These are phyloP conservation scores for Penicillium fuscoglaucum DNA, from an alignment of 2,329 filamentous ascomycete genomes.

Conservation along the genomic window DNA sequence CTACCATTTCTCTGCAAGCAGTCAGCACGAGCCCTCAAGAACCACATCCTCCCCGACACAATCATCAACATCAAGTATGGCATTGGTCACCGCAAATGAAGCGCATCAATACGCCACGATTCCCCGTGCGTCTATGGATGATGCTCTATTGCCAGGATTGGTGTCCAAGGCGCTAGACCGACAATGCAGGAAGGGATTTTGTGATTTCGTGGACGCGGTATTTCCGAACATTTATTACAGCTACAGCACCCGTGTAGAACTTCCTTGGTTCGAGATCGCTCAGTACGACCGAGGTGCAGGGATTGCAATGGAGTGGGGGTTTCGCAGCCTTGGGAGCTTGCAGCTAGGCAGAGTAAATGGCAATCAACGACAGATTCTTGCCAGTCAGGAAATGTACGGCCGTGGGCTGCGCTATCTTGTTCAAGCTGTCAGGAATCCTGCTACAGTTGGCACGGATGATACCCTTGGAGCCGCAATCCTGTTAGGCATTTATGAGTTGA, in stretches of 20 bases:
- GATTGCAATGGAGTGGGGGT: conserved; percentile 10
- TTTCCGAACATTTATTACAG: conserved; percentile 20
- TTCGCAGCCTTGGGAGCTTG: conserved; percentile 17
- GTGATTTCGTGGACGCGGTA: conserved; percentile 16
- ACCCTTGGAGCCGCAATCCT: conserved; percentile 23
- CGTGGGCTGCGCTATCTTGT: conserved; percentile 14
- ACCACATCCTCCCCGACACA: neutral
- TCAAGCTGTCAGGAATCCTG: conserved; percentile 12
- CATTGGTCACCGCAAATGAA: neutral
- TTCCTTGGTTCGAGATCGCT: conserved; percentile 24
- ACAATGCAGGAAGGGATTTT: conserved; percentile 20
- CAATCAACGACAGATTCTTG: conserved; percentile 14
- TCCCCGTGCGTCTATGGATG: conserved; percentile 16
- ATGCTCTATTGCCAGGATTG: conserved; percentile 11
- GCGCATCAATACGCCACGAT: too few species aligned
- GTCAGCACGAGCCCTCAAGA: neutral
- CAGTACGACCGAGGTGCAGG: conserved; percentile 12
- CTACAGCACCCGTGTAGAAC: conserved; percentile 17
- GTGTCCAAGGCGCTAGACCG: conserved; percentile 11
- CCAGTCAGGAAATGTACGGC: conserved; percentile 23
- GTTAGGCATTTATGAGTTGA: conserved; percentile 23
- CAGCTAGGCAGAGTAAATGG: conserved; percentile 18
- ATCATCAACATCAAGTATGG: neutral
- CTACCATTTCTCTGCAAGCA: conserved; percentile 10
- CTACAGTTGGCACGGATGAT: conserved; percentile 12